Conservation (phyloP, 805 yeast genomes). For the Candida adriatica region DNA sequence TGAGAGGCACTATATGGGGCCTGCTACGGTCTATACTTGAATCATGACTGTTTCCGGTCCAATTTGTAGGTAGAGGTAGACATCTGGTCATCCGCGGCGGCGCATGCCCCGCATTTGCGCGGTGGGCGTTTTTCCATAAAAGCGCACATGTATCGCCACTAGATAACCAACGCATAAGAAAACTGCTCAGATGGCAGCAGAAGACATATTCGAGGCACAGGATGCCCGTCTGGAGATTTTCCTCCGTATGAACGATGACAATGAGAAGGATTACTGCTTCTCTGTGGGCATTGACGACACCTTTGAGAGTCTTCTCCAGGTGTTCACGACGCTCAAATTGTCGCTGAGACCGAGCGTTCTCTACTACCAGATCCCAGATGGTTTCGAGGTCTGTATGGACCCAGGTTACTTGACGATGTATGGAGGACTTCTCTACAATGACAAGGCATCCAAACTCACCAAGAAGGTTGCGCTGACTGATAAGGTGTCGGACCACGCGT, state of each 20-base stretch:
- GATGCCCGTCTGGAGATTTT: slow-evolving; percentile 24
- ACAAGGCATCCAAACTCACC: slow-evolving; percentile 41
- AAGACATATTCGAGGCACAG: slow-evolving; percentile 17
- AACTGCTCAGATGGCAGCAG: slow-evolving; percentile 9
- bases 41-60: no score
- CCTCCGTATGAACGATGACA: slow-evolving; percentile 78
- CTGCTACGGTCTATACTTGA: no score
- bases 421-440: slow-evolving; percentile 70
- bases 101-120: no score
- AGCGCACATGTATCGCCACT: no score
- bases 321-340: slow-evolving; percentile 64
- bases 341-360: slow-evolving; percentile 76
- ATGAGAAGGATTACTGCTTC: slow-evolving; percentile 87
- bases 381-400: slow-evolving; percentile 51
- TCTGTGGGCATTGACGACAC: slow-evolving; percentile 54
- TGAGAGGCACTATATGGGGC: no score
- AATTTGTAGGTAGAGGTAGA: no score
- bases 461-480: slow-evolving; percentile 46
- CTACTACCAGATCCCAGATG: slow-evolving; percentile 55
- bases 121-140: no score
- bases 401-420: slow-evolving; percentile 83
- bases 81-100: no score
- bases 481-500: slow-evolving; percentile 49
- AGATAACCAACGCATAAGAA: no score
- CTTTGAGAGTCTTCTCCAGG: slow-evolving; percentile 49